phyloP scores from a whole-genome alignment of 176 grass and related monocot genomes.

The Oryza longistaminata region DNA sequence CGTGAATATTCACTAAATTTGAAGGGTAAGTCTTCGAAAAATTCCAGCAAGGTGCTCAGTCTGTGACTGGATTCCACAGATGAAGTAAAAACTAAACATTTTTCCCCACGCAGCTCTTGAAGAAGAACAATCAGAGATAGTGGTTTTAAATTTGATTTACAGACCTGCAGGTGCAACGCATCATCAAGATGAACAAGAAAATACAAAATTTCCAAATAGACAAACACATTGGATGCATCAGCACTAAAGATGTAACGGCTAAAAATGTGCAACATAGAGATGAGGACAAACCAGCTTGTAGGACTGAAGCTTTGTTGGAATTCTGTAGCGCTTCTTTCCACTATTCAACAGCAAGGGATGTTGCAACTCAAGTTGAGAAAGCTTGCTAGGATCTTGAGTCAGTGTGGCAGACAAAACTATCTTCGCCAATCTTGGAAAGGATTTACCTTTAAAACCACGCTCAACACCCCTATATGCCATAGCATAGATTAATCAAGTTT shows the following conservation, averaged over 20 bases:
- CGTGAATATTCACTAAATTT: constrained; percentile 93
- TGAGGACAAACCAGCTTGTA: constrained; percentile 69
- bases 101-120: constrained; percentile 67
- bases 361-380: constrained; percentile 88
- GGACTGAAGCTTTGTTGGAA: constrained; percentile 71
- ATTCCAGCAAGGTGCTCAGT: constrained; percentile 75
- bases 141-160: constrained; percentile 89
- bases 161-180: constrained; percentile 55
- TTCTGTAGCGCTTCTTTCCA: constrained; percentile 80
- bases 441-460: constrained; percentile 86
- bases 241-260: not conserved
- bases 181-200: constrained; percentile 16
- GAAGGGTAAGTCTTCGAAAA: constrained; percentile 78
- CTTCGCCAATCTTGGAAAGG: constrained; percentile 76
- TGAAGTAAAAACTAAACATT: constrained; percentile 88
- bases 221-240: not conserved
- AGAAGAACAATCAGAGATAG: constrained; percentile 80
- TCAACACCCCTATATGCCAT: constrained; percentile 61
- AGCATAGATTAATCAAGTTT: constrained; percentile 28
- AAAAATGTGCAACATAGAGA: constrained; percentile 17
- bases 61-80: constrained; percentile 93
- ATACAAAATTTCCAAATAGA: not conserved
- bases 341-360: constrained; percentile 90
- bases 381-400: constrained; percentile 98
- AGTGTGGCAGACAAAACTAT: constrained; percentile 90